These are phyloP conservation scores for Exophiala aquamarina DNA, from an alignment of 2,329 filamentous ascomycete species.

Conservation along the genomic window DNA sequence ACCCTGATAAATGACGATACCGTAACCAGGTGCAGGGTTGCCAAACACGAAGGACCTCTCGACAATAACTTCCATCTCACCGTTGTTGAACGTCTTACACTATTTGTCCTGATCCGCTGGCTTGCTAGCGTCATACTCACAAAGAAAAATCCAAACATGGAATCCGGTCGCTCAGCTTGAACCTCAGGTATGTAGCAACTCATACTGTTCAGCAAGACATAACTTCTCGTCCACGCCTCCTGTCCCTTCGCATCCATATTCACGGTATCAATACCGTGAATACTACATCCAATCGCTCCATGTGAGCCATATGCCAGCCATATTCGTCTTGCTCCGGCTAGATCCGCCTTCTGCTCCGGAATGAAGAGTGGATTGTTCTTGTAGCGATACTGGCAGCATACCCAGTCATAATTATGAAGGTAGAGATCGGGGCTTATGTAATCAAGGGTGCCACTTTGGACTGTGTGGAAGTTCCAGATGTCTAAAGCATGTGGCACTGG, in stretches of 20 bases:
- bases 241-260: slow-evolving; percentile 33
- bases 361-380: slow-evolving; percentile 44
- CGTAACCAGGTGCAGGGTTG: slow-evolving; percentile 40
- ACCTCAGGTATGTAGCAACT: slow-evolving; percentile 42
- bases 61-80: slow-evolving; percentile 46
- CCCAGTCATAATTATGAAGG: slow-evolving; percentile 43
- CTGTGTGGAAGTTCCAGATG: slow-evolving; percentile 39
- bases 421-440: slow-evolving; percentile 52
- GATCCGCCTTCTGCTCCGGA: slow-evolving; percentile 49
- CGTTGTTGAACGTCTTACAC: too few relatives aligned
- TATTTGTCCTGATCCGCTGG: slow-evolving; percentile 16
- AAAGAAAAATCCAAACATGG: slow-evolving; percentile 43
- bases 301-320: slow-evolving; percentile 40
- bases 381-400: slow-evolving; percentile 44
- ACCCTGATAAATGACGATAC: slow-evolving; percentile 45
- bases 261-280: slow-evolving; percentile 46
- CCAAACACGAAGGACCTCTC: slow-evolving; percentile 50
- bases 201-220: slow-evolving; percentile 31
- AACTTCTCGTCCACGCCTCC: slow-evolving; percentile 34
- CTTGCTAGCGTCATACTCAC: slow-evolving; percentile 28
- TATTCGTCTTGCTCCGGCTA: slow-evolving; percentile 42
- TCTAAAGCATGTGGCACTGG: slow-evolving; percentile 36
- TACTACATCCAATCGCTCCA: slow-evolving; percentile 36
- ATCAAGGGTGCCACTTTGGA: slow-evolving; percentile 35
- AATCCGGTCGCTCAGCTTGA: slow-evolving; percentile 33